Evolutionary conservation across 164 flowering plant species (phyloP), one percentile per base, ranked within the genome.

Genomic region (Sextonia rubra): DNA sequence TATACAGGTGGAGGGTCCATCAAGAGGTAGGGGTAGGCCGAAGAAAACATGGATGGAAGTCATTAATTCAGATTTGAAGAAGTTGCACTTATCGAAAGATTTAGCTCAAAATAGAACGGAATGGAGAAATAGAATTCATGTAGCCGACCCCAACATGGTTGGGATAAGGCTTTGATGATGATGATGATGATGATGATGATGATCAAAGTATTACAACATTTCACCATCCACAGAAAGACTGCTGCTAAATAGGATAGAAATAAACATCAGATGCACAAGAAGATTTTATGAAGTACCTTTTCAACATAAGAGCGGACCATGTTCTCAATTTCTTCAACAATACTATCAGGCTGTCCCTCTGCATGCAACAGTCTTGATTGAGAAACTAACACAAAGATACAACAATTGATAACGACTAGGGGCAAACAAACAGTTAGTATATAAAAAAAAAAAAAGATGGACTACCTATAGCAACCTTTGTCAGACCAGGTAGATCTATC

Each of bases 401-500:
- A 62, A 62, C 12, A 4, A 8, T 22, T 24, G 23, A 60, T 62
- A 25, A 26, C 25, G 67, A 18, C 27, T 52, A 15, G 58, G 58
- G n/a, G 58, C 58, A 14, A 37, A 37, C 44, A 37, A 37, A 52
- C 20, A 20, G 58, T 20, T 15, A 52, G 17, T 52, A 17, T 49
- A 56, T 24, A 25, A 15, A 22, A 29, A 27, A 12, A 26, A 27
- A 0, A 23, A 37, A 29, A 76, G 90, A 37, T 37, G 44, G 9
- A 64, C 86, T 75, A 95, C 99, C 99, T 72, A 95, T 89, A 77
- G 98, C 99, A 70, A 95, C 98, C 84, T 95, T 95, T 71, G 99
- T 95, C 64, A 95, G 96, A 60, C 99, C 99, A 78, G 99, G 99
- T 82, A 94, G 97, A 88, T 93, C 99, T 62, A 95, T 77, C 80